Percentiles rank a stretch among this genome's conserved stretches.
These are phyloP conservation scores for Pythium phragmiticola DNA, from an alignment of 352 stramenopile genomes.

Conservation along the genomic window DNA sequence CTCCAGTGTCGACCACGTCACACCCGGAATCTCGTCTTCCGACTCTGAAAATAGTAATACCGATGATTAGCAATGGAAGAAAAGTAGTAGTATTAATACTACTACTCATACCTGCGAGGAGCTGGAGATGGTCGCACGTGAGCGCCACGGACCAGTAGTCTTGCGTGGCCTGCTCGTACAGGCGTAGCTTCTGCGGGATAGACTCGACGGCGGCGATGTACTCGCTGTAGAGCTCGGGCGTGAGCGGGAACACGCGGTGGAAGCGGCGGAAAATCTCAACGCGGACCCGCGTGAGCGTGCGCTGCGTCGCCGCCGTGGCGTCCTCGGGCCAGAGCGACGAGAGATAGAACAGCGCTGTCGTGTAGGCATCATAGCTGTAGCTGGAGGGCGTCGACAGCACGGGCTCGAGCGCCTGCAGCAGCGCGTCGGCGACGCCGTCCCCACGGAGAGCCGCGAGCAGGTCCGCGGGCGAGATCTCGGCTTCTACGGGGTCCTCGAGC, in stretches of 20 bases:
- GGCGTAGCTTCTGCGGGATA: conserved; percentile 22
- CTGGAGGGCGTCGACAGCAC: conserved; percentile 1
- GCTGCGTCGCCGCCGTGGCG: conserved; percentile 12
- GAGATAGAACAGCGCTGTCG: conserved; percentile 24
- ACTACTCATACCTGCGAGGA: conserved; percentile 31
- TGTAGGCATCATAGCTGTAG: conserved; percentile 28
- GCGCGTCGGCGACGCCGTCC: conserved; percentile 4
- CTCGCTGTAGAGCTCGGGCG: conserved; percentile 51
- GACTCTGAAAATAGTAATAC: conserved; percentile 15
- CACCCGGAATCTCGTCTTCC: conserved; percentile 4
- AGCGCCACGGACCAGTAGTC: conserved; percentile 67
- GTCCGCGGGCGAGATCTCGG: conserved; percentile 24
- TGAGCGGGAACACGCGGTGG: conserved; percentile 55
- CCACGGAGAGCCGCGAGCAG: conserved; percentile 10
- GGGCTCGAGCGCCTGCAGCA: conserved; percentile 18
- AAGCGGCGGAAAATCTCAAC: conserved; percentile 43
- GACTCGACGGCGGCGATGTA: conserved; percentile 42
- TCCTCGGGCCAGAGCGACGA: conserved; percentile 23
- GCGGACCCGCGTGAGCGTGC: conserved; percentile 32
- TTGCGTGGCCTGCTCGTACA: conserved; percentile 39
- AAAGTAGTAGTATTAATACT: conserved; percentile 4
- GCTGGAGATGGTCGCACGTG: conserved; percentile 37
- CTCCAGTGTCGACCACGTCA: conserved; percentile 24
- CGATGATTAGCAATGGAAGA: not conserved
- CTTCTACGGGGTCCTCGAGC: conserved; percentile 42